Evolutionary conservation across 1,284 basidiomycete species (phyloP).

Genomic region (Microbotryum saponariae): DNA sequence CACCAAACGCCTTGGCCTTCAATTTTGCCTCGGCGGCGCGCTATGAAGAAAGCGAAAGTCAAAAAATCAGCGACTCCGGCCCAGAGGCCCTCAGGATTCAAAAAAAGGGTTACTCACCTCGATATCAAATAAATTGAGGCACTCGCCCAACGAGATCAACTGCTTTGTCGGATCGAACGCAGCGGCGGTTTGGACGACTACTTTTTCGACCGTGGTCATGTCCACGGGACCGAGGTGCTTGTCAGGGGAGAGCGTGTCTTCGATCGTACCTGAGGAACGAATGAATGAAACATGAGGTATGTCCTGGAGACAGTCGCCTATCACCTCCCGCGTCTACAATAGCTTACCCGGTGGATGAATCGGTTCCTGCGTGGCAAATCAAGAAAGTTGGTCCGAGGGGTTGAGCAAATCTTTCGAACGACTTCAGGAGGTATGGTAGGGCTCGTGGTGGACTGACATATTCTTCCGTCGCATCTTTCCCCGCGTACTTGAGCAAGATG

Average conservation of each 20-base stretch:
- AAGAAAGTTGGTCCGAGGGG: not conserved
- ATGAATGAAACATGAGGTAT: no score
- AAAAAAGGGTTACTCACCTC: conserved; percentile 11
- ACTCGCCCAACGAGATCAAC: conserved; percentile 10
- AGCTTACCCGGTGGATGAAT: conserved; percentile 13
- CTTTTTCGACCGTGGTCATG: conserved; percentile 17
- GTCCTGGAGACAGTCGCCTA: no score
- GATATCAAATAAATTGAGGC: conserved; percentile 33
- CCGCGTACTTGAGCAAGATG: conserved; percentile 31
- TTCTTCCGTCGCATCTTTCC: conserved; percentile 32
- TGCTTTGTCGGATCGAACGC: not conserved
- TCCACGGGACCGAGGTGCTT: conserved; percentile 32
- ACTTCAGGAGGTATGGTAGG: not conserved
- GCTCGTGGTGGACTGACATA: conserved; percentile 1
- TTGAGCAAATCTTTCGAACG: not conserved
- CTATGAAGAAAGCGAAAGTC: not conserved
- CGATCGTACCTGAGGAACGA: conserved; percentile 24
- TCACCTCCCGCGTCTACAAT: no score
- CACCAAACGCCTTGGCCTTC: conserved; percentile 32
- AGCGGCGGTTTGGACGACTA: not conserved
- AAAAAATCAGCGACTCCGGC: not conserved
- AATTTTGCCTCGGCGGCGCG: conserved; percentile 13
- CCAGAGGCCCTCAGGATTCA: no score
- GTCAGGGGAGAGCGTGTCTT: conserved; percentile 25
- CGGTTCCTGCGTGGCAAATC: conserved; percentile 2